Percentiles rank a stretch among this genome's conserved stretches.
Conservation (phyloP, 352 stramenopile species). For the Globisporangium viniferum region DNA sequence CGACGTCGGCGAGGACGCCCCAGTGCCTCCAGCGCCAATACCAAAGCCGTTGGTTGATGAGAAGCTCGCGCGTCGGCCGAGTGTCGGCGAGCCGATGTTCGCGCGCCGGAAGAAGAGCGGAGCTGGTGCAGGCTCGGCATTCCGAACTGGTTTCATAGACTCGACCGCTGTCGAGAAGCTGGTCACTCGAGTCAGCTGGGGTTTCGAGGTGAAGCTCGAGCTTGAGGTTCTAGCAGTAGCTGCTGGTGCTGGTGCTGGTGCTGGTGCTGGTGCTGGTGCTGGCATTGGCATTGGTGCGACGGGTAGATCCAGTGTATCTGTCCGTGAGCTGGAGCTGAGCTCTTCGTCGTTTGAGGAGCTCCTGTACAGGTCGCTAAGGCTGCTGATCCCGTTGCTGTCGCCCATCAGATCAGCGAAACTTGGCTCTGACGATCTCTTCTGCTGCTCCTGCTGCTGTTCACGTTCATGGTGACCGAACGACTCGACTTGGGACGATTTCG, state of each 20-base stretch:
- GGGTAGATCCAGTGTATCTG: not conserved
- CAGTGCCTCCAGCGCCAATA: not conserved
- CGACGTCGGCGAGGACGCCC: not conserved
- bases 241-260: not conserved
- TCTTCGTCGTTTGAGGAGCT: slow-evolving; percentile 2
- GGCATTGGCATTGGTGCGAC: not conserved
- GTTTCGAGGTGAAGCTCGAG: not conserved
- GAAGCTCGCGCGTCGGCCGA: slow-evolving; percentile 34
- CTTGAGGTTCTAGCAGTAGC: not conserved
- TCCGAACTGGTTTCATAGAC: slow-evolving; percentile 23
- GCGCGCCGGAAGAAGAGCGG: slow-evolving; percentile 41
- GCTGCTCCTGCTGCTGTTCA: not conserved
- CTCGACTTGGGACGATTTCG: not conserved
- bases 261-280: not conserved
- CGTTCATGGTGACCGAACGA: not conserved
- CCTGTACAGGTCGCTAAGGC: slow-evolving; percentile 11
- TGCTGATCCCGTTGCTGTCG: slow-evolving; percentile 7
- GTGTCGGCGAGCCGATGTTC: slow-evolving; percentile 29
- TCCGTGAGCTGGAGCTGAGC: not conserved
- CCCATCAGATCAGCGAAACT: not conserved
- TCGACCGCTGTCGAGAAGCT: slow-evolving; percentile 24
- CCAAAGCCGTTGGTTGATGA: slow-evolving; percentile 5
- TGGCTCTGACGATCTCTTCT: too few species aligned
- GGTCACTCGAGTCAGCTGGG: slow-evolving; percentile 5
- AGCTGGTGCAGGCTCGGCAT: slow-evolving; percentile 9